Evolutionary conservation across 495 filamentous ascomycete genomes (phyloP).

Genomic region (Pyrenopolyporus hunteri): DNA sequence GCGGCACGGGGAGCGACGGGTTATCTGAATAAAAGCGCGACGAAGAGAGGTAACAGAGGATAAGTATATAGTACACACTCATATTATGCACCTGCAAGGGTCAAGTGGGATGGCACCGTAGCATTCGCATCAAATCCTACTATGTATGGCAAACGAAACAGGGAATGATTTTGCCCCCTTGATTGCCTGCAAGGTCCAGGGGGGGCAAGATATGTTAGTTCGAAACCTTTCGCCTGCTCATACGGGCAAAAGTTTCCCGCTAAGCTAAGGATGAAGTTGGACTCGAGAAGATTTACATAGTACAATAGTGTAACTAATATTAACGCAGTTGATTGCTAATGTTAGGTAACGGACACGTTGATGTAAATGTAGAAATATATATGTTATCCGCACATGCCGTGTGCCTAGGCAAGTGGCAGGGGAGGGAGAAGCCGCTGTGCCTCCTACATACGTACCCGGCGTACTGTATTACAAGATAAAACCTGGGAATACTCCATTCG

Average conservation of each 20-base stretch:
- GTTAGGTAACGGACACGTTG: conserved; percentile 16
- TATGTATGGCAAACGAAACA: conserved; percentile 39
- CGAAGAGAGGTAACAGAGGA: neutral
- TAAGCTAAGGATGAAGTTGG: neutral
- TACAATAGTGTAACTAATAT: neutral
- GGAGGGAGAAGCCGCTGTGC: neutral
- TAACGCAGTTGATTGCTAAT: conserved; percentile 14
- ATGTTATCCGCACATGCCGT: neutral
- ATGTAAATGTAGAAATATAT: conserved; percentile 6
- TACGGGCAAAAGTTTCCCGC: neutral
- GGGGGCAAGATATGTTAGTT: conserved; percentile 26
- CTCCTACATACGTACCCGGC: neutral
- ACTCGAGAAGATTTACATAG: neutral
- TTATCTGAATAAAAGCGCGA: conserved; percentile 30
- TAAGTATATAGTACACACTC: conserved; percentile 17
- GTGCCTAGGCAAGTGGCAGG: too few species aligned
- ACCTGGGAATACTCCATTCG: too few species aligned
- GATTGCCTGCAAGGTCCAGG: conserved; percentile 39
- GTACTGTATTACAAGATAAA: too few species aligned
- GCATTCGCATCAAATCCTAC: conserved; percentile 29
- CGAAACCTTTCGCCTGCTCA: conserved; percentile 5
- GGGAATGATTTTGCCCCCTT: conserved; percentile 32
- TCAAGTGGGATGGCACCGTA: conserved; percentile 33
- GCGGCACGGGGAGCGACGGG: conserved; percentile 34
- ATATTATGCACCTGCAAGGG: conserved; percentile 34